Evolutionary conservation across 139 green algal species (phyloP), one percentile per base, ranked within the genome.

Genomic region (Tetratostichococcus sp.): DNA sequence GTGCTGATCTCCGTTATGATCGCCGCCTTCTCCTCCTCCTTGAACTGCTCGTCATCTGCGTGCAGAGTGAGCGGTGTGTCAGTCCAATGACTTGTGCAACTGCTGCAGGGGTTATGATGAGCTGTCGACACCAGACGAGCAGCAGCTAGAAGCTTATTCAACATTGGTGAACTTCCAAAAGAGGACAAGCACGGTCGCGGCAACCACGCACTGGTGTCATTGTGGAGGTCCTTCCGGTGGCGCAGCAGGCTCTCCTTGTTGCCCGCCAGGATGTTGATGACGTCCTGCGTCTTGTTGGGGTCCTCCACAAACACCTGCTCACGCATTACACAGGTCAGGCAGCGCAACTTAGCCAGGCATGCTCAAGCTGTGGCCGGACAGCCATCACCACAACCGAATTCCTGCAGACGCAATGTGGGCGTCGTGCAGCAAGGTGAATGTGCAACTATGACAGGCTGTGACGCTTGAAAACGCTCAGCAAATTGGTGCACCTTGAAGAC

Each of bases 401-500:
- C 39, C 11, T 6, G 39, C 6, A 6, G 11, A 50, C 8, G 11
- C 39, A 11, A 11, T 6, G 39, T 50, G 39, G 39, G 39, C n/a
- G n/a, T n/a, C n/a, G n/a, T n/a, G n/a, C n/a, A n/a, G n/a, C n/a
- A n/a, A n/a, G n/a, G n/a, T n/a, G n/a, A n/a, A n/a, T n/a, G n/a
- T n/a, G n/a, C n/a, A n/a, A n/a, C n/a, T n/a, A n/a, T 50, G 8
- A 6, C 39, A 50, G 11, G 39, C 39, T 50, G 39, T 50, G 39
- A 11, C 39, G 39, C 39, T 11, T 50, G 8, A 6, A 6, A 11
- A 25, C 2, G 19, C 50, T 8, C 50, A 23, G 19, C 50, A n/a
- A n/a, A n/a, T n/a, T n/a, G n/a, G n/a, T n/a, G 19, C 67, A 96
- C 93, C 91, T 98, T 98, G 88, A 98, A 98, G 0, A 98, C 92